Percentiles rank a stretch among this genome's conserved stretches.
These are phyloP conservation scores for Torrubiellomyces zombiae DNA, from an alignment of 2,329 filamentous ascomycete species.

Conservation along the genomic window DNA sequence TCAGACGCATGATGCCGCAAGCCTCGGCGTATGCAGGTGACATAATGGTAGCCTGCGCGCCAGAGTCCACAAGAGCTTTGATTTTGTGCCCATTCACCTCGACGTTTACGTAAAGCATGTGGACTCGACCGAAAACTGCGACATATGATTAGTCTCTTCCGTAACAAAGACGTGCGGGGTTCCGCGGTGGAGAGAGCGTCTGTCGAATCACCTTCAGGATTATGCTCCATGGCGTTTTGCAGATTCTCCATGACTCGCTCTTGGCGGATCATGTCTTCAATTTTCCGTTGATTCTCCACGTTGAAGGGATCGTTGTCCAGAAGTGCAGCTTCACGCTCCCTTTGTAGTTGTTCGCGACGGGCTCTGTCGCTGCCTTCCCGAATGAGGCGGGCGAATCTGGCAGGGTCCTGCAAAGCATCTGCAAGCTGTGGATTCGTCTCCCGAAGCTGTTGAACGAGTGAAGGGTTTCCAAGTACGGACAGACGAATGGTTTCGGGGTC, in stretches of 20 bases:
- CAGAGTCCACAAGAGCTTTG: slow-evolving; percentile 93
- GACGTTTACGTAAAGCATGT: slow-evolving; percentile 91
- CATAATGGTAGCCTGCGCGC: slow-evolving; percentile 97
- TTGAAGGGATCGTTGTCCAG: slow-evolving; percentile 94
- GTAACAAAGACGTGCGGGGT: not conserved
- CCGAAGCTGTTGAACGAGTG: slow-evolving; percentile 52
- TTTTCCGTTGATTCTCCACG: slow-evolving; percentile 73
- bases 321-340: slow-evolving; percentile 66
- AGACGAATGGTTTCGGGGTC: slow-evolving; percentile 73
- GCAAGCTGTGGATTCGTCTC: slow-evolving; percentile 62
- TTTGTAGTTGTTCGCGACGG: slow-evolving; percentile 54
- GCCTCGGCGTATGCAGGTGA: slow-evolving; percentile 79
- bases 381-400: slow-evolving; percentile 59
- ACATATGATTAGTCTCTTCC: slow-evolving; percentile 3
- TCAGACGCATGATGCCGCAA: slow-evolving; percentile 90
- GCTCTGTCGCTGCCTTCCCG: slow-evolving; percentile 52
- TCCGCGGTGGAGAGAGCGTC: slow-evolving; percentile 1
- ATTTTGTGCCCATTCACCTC: slow-evolving; percentile 86
- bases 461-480: slow-evolving; percentile 65
- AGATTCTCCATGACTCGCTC: slow-evolving; percentile 89
- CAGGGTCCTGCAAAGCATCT: slow-evolving; percentile 56
- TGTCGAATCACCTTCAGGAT: slow-evolving; percentile 63
- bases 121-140: slow-evolving; percentile 79
- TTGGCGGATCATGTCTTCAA: slow-evolving; percentile 94
- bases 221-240: slow-evolving; percentile 92